Evolutionary conservation across 257 asterid genomes (phyloP).

Genomic region (Gardenia jasminoides): DNA sequence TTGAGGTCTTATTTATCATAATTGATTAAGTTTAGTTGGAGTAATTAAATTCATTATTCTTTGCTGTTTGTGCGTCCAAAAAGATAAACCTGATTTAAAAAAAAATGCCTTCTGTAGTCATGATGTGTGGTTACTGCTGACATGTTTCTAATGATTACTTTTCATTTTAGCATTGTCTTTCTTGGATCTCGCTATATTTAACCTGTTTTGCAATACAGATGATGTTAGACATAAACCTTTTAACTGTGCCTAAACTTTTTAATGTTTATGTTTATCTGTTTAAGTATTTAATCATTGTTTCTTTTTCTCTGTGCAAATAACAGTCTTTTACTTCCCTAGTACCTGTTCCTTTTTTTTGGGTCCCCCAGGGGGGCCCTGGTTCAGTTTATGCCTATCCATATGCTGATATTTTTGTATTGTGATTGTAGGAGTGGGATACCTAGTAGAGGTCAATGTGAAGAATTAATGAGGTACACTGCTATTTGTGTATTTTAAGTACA

Average conservation of each 20-base stretch:
- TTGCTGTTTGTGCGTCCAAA: neutral
- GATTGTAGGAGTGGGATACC: conserved; percentile 38
- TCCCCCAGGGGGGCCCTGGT: too few relatives aligned
- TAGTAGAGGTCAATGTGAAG: conserved; percentile 47
- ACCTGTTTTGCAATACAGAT: neutral
- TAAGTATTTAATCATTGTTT: neutral
- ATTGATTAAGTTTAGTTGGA: neutral
- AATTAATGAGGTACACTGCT: conserved; percentile 56
- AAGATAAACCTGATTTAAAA: neutral
- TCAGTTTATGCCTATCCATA: neutral
- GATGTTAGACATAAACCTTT: neutral
- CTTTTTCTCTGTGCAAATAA: neutral
- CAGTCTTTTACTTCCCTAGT: neutral
- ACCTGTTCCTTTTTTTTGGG: too few relatives aligned
- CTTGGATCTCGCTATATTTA: neutral
- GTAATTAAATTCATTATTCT: neutral
- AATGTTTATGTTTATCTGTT: neutral
- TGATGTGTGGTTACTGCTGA: neutral
- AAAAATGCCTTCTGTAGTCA: neutral
- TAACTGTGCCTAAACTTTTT: neutral
- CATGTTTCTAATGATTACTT: neutral
- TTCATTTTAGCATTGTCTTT: neutral
- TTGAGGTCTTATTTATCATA: neutral
- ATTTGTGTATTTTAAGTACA: neutral
- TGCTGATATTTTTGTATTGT: neutral